A percentile compares a stretch with the other conserved stretches of the same genome.
Evolutionary conservation across 1,284 basidiomycete species (phyloP).

Genomic region (Ustilago xerochloae): DNA sequence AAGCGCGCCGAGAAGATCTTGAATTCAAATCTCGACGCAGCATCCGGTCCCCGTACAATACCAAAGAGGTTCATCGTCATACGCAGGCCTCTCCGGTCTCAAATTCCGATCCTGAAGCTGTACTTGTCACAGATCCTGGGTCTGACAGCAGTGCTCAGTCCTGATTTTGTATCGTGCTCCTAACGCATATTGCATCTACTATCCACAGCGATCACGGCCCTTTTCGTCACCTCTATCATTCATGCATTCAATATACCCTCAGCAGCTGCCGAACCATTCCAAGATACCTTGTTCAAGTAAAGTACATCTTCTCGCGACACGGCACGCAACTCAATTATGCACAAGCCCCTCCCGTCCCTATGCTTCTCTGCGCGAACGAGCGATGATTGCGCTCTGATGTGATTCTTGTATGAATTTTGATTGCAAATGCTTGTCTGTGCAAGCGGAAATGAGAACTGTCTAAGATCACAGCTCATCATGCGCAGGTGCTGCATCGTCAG

Average conservation of each 20-base stretch:
- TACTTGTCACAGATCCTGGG: slow-evolving; percentile 10
- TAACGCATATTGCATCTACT: not conserved
- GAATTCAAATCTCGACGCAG: too few species aligned
- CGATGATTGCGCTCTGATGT: too few species aligned
- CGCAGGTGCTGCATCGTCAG: not conserved
- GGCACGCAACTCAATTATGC: too few species aligned
- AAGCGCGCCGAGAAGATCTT: not conserved
- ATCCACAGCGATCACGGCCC: too few species aligned
- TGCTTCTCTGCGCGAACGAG: too few species aligned
- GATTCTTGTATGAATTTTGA: not conserved
- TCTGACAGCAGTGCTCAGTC: slow-evolving; percentile 6
- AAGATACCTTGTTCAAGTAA: too few species aligned
- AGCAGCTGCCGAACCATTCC: not conserved
- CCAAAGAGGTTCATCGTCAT: too few species aligned
- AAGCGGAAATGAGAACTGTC: not conserved
- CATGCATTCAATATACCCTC: not conserved
- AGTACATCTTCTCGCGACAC: too few species aligned
- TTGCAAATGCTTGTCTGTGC: not conserved
- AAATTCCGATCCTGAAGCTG: slow-evolving; percentile 21
- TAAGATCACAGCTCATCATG: slow-evolving; percentile 21
- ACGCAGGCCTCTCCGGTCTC: slow-evolving; percentile 5
- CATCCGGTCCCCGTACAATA: too few species aligned
- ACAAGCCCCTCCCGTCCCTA: too few species aligned
- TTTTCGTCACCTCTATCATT: not conserved
- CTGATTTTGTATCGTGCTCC: not conserved